Conservation (phyloP, 176 grass and related monocot species). For the Stipa capillata region DNA sequence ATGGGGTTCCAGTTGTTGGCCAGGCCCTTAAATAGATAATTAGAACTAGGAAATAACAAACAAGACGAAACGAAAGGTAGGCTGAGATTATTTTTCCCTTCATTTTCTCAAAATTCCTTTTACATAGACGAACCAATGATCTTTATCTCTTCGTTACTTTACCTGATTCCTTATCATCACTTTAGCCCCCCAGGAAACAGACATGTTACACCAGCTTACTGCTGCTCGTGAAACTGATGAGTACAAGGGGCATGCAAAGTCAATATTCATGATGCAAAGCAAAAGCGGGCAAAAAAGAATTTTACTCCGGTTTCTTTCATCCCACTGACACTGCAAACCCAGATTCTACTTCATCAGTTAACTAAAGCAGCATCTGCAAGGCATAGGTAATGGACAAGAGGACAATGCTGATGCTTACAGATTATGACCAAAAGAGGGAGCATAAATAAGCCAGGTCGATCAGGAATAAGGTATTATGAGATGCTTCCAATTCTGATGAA, state of each 20-base stretch:
- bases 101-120: constrained; percentile 25
- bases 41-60: neutral
- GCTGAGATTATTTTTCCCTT: neutral
- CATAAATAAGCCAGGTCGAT: constrained; percentile 10
- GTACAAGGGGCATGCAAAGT: neutral
- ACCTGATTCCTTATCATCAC: constrained; percentile 25
- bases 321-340: neutral
- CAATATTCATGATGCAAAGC: constrained; percentile 35
- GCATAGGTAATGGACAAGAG: neutral
- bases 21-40: constrained; percentile 39
- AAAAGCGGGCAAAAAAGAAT: constrained; percentile 13
- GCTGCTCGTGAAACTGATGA: neutral
- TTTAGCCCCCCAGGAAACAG: constrained; percentile 7
- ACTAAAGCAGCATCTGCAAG: constrained; percentile 1
- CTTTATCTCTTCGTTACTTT: neutral
- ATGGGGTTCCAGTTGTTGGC: neutral
- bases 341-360: constrained; percentile 13
- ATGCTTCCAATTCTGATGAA: constrained; percentile 1
- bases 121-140: neutral
- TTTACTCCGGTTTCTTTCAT: constrained; percentile 7
- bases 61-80: neutral
- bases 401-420: constrained; percentile 3
- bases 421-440: neutral
- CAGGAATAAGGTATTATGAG: constrained; percentile 1
- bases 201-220: constrained; percentile 14